Conservation (phyloP, 2,329 filamentous ascomycete species). For the Colletotrichum echinochloae region DNA sequence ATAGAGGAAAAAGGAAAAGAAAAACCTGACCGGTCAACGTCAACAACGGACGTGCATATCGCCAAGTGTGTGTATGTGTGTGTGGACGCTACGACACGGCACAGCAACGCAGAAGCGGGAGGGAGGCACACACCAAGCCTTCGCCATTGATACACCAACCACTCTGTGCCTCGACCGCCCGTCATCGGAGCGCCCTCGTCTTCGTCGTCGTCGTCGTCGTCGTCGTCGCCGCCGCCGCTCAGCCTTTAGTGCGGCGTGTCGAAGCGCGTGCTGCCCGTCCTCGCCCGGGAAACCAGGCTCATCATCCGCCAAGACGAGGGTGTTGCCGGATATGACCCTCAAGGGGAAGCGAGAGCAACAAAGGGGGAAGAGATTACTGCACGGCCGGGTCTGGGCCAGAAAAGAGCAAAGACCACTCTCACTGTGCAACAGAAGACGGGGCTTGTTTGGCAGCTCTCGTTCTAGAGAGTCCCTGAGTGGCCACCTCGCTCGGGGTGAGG, state of each 20-base stretch:
- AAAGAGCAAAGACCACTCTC: not conserved
- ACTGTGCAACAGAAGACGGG: constrained; percentile 6
- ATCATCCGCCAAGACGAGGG: no score
- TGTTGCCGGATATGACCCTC: not conserved
- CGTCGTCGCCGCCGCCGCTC: not conserved
- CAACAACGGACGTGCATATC: constrained; percentile 19
- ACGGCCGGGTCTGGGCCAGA: not conserved
- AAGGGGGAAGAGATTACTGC: not conserved
- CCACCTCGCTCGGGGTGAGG: not conserved
- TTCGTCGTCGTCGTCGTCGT: no score
- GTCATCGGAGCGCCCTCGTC: no score
- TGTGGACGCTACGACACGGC: no score
- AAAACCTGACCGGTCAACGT: constrained; percentile 15
- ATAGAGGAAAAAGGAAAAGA: not conserved
- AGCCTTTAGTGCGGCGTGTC: constrained; percentile 24
- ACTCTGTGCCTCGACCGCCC: constrained; percentile 26
- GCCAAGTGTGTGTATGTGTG: not conserved
- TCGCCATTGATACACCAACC: not conserved
- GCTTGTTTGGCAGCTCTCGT: constrained; percentile 18
- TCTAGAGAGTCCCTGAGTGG: constrained; percentile 6
- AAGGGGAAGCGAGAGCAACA: not conserved
- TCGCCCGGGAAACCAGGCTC: not conserved
- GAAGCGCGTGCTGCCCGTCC: constrained; percentile 1
- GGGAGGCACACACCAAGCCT: constrained; percentile 14
- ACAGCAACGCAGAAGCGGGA: constrained; percentile 32